Base-by-base conservation (phyloP, 1,139 yeast genomes). In the Oligophagozyma castellii region DNA sequence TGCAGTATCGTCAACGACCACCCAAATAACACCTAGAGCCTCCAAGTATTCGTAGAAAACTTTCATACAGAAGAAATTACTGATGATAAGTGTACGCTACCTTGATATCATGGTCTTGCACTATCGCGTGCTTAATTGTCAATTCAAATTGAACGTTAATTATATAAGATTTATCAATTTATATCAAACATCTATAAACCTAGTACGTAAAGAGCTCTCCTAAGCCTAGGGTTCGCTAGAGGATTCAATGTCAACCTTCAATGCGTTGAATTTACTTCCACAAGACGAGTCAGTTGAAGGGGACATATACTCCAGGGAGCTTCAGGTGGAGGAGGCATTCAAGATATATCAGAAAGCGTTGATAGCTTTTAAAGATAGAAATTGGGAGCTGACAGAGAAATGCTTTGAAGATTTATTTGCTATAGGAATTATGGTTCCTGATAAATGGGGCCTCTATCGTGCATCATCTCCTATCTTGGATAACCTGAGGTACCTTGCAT, bases 291-390 rank as follows among this genome's bases (percentile, higher is more conserved):
- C 65, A 30, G 58, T 68, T 27, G 93, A 80, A 38, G 70, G 69
- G 5, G 95, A 84, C 40, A 89, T 83, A 40, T 93, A 84, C 44
- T 78, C 95, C 1, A 59, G 94, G 32, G 98, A 89, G 29, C 31
- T 69, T 22, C 72, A 83, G 60, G 73, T 89, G 12, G 98, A 92
- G 53, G 80, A 78, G 46, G 93, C 94, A 3, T 76, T 78, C 51
- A 71, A 72, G 41, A 56, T 73, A 11, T 83, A 78, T 49, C 84
- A 83, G 42, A 55, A 58, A 16, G 95, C 95, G 0, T 57, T 92
- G 22, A 52, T 55, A 8, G 57, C 59, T 8, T 93, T 89, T 38
- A 70, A 71, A 38, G 49, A 57, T 1, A 56, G 61, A 4, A 48
- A 67, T 3, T 64, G 63, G 33, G 53, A 51, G 0, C 61, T 57